phyloP scores from a whole-genome alignment of 192 early-diverging fungal species.

The Radiomyces spectabilis region DNA sequence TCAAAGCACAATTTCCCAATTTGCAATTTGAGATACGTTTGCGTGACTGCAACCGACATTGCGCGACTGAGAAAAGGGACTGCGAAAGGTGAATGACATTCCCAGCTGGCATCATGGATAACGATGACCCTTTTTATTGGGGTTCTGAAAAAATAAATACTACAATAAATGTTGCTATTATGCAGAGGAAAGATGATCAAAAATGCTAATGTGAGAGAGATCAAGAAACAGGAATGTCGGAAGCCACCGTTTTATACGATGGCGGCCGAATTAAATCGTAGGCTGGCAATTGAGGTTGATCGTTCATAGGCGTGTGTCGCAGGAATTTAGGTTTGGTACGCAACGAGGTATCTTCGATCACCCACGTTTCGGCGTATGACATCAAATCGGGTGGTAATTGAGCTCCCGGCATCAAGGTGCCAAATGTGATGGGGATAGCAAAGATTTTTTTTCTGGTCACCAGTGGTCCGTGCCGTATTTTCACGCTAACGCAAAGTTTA shows the following conservation, averaged over 20 bases:
- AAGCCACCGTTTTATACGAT: no score
- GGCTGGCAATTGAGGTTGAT: constrained; percentile 8
- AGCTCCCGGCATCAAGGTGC: constrained; percentile 9
- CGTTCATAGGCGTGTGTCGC: neutral
- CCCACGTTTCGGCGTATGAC: neutral
- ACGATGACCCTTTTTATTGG: no score
- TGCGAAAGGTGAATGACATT: no score
- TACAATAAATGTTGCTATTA: no score
- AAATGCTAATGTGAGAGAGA: no score
- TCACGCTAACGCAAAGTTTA: neutral
- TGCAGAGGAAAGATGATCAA: no score
- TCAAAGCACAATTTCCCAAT: no score
- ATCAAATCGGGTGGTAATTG: neutral
- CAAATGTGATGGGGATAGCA: constrained; percentile 8
- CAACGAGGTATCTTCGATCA: neutral
- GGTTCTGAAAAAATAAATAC: no score
- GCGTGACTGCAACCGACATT: no score
- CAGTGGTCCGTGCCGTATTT: constrained; percentile 5
- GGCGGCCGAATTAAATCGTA: constrained; percentile 7
- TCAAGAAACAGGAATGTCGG: neutral
- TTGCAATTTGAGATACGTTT: no score
- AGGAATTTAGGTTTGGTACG: constrained; percentile 8
- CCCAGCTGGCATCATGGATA: no score
- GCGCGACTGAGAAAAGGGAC: no score
- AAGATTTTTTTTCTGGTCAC: constrained; percentile 12